Evolutionary conservation across 305 asterid genomes (phyloP).

Genomic region (Nicotiana rustica): DNA sequence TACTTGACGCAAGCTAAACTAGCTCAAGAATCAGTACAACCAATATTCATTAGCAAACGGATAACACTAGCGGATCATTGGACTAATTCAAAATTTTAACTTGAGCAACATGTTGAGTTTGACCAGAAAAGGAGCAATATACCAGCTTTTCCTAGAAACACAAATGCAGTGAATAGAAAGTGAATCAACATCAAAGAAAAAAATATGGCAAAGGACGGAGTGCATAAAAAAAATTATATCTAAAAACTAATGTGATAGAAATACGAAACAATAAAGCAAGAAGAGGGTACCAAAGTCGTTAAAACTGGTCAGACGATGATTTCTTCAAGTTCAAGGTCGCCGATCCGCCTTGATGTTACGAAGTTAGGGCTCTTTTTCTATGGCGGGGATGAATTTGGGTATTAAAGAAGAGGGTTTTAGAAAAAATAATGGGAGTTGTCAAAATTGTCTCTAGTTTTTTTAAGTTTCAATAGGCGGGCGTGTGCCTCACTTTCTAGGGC

Average conservation of each 20-base stretch:
- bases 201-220: background rate
- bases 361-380: background rate
- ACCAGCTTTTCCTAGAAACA: background rate
- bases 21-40: no score
- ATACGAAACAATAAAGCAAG: slow-evolving; percentile 11
- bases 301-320: no score
- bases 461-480: background rate
- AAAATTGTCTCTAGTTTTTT: background rate
- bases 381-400: background rate
- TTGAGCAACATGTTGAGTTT: no score
- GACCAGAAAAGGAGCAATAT: no score
- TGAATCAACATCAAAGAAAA: slow-evolving; percentile 17
- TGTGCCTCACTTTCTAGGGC: background rate
- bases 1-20: no score
- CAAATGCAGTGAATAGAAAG: background rate
- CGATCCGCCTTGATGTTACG: background rate
- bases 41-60: no score
- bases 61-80: no score
- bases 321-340: background rate
- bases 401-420: background rate
- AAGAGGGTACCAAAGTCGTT: no score
- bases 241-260: slow-evolving; percentile 7
- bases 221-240: background rate
- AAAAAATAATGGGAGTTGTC: background rate
- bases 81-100: no score